Evolutionary conservation across 768 basidiomycete genomes (phyloP).

Genomic region (Asterophora lycoperdoides): DNA sequence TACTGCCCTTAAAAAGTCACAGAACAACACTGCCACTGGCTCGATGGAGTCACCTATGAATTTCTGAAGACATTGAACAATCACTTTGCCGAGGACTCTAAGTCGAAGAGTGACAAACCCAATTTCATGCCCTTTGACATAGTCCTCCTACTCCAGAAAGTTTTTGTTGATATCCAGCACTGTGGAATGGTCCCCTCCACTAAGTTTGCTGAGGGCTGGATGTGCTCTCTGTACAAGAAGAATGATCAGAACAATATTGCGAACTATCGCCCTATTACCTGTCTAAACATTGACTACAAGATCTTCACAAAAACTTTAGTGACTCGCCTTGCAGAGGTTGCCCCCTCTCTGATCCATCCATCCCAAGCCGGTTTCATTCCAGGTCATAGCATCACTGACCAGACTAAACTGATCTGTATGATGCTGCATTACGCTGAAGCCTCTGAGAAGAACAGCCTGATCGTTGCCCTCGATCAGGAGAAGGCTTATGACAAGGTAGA

Average conservation of each 20-base stretch:
- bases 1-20: constrained; percentile 6
- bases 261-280: constrained; percentile 36
- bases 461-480: constrained; percentile 34
- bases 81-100: constrained; percentile 1
- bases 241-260: constrained; percentile 23
- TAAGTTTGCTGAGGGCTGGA: constrained; percentile 28
- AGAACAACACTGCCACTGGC: constrained; percentile 15
- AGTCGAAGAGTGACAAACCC: not conserved
- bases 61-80: constrained; percentile 20
- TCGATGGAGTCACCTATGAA: constrained; percentile 19
- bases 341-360: not conserved
- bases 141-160: constrained; percentile 7
- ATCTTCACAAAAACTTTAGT: constrained; percentile 13
- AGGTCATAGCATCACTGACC: constrained; percentile 26
- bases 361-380: constrained; percentile 10
- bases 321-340: not conserved
- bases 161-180: constrained; percentile 25
- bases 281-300: constrained; percentile 35
- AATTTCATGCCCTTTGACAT: constrained; percentile 10
- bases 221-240: constrained; percentile 41
- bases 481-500: constrained; percentile 22
- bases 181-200: constrained; percentile 13
- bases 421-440: constrained; percentile 20
- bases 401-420: constrained; percentile 22
- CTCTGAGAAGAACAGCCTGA: constrained; percentile 11